A percentile compares a stretch with the other conserved stretches of the same genome.
phyloP scores from a whole-genome alignment of 148 eudicot genomes.

The Suaeda aralocaspica region DNA sequence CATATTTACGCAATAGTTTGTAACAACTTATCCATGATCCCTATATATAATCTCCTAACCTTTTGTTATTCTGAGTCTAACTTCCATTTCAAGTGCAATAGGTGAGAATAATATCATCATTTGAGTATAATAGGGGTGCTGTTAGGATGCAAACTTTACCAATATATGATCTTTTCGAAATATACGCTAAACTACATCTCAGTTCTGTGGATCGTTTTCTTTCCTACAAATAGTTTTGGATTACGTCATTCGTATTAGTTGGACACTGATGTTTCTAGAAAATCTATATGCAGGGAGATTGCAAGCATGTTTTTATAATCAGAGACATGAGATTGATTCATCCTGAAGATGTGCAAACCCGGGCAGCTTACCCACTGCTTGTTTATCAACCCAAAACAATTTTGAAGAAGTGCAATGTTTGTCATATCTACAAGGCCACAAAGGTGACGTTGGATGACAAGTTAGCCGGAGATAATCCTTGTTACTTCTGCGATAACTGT shows the following conservation, averaged over 20 bases:
- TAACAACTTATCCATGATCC: not conserved
- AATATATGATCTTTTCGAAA: too few relatives aligned
- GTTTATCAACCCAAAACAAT: conserved; percentile 43
- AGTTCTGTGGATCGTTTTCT: not conserved
- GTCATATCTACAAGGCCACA: conserved; percentile 62
- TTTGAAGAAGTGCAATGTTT: conserved; percentile 59
- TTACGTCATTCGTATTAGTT: too few relatives aligned
- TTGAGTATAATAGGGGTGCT: too few relatives aligned
- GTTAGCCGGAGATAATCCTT: conserved; percentile 58
- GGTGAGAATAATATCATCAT: too few relatives aligned
- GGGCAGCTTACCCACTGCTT: conserved; percentile 66
- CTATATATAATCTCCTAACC: too few relatives aligned
- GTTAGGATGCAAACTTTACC: too few relatives aligned
- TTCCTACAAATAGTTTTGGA: too few relatives aligned
- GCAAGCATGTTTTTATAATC: conserved; percentile 73
- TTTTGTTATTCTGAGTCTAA: too few relatives aligned
- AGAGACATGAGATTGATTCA: conserved; percentile 89
- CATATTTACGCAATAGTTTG: not conserved
- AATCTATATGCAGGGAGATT: conserved; percentile 52
- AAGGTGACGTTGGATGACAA: conserved; percentile 77
- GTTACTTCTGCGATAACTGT: conserved; percentile 52
- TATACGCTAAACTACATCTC: too few relatives aligned
- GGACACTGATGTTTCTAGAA: not conserved
- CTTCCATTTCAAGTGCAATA: too few relatives aligned
- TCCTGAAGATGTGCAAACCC: conserved; percentile 72